Percentiles rank a stretch among this genome's conserved stretches.
Evolutionary conservation across 768 basidiomycete species (phyloP).

Genomic region (Hericium erinaceus): DNA sequence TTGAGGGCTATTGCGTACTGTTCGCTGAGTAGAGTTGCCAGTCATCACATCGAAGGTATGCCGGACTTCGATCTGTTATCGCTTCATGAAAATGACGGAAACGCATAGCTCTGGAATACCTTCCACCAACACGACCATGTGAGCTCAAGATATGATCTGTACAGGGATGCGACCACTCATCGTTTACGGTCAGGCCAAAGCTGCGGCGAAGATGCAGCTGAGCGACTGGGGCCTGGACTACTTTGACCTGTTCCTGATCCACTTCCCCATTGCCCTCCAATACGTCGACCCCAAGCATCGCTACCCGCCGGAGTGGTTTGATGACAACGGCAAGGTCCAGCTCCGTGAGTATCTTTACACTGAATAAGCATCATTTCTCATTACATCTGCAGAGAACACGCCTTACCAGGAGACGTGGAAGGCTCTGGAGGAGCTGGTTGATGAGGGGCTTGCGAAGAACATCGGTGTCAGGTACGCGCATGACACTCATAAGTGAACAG

Average conservation of each 20-base stretch:
- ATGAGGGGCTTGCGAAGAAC: constrained; percentile 61
- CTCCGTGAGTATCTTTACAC: constrained; percentile 35
- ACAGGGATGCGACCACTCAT: background rate
- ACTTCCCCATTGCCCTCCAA: constrained; percentile 77
- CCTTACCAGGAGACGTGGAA: constrained; percentile 79
- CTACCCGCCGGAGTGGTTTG: constrained; percentile 81
- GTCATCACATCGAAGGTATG: constrained; percentile 78
- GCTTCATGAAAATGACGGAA: background rate
- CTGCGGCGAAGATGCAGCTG: constrained; percentile 54
- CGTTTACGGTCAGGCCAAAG: constrained; percentile 35
- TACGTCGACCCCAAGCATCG: constrained; percentile 70
- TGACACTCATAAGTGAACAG: background rate
- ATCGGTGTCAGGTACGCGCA: constrained; percentile 62
- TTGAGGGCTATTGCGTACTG: too few relatives aligned
- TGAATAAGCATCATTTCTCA: background rate
- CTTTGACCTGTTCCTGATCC: constrained; percentile 74
- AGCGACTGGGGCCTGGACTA: constrained; percentile 77
- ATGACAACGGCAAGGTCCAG: constrained; percentile 60
- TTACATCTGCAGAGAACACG: constrained; percentile 37
- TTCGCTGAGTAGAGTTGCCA: constrained; percentile 18
- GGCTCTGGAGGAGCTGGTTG: constrained; percentile 73
- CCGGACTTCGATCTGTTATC: background rate
- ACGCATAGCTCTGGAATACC: constrained; percentile 72
- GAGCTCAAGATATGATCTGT: constrained; percentile 16
- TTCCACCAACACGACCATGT: constrained; percentile 77